These are phyloP conservation scores for Penicillium decumbens DNA, from an alignment of 2,329 filamentous ascomycete genomes.

Conservation along the genomic window DNA sequence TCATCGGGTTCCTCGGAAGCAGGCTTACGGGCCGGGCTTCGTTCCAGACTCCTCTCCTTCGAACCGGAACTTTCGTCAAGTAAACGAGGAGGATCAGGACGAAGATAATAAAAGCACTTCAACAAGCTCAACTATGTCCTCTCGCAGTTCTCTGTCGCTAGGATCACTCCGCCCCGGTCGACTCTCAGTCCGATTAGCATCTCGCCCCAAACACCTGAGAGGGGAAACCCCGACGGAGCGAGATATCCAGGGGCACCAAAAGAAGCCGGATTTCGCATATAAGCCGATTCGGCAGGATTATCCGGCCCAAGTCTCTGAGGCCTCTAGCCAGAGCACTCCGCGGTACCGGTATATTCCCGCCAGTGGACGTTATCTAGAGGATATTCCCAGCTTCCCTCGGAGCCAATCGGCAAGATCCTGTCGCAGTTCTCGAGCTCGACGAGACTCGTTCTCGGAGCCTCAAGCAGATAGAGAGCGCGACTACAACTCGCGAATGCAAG, in stretches of 20 bases:
- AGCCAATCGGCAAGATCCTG: slow-evolving; percentile 18
- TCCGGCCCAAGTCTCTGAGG: slow-evolving; percentile 26
- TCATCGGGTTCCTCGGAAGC: slow-evolving; percentile 18
- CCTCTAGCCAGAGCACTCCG: slow-evolving; percentile 8
- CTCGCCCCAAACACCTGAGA: slow-evolving; percentile 18
- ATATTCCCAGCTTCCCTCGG: slow-evolving; percentile 11
- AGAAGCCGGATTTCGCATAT: slow-evolving; percentile 30
- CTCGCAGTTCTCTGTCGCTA: slow-evolving; percentile 20
- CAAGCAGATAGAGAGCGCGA: slow-evolving; percentile 3
- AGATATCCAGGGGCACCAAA: slow-evolving; percentile 7
- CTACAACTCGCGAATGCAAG: neutral
- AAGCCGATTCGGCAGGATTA: slow-evolving; percentile 34
- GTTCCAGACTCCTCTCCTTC: slow-evolving; percentile 21
- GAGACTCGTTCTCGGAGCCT: slow-evolving; percentile 13
- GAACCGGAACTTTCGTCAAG: neutral
- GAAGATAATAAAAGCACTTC: slow-evolving; percentile 10
- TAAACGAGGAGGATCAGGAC: slow-evolving; percentile 5
- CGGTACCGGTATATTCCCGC: slow-evolving; percentile 35
- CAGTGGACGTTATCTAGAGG: slow-evolving; percentile 23
- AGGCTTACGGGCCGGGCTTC: slow-evolving; percentile 29
- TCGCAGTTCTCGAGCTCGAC: slow-evolving; percentile 3
- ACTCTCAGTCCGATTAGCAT: slow-evolving; percentile 28
- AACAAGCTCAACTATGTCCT: slow-evolving; percentile 5
- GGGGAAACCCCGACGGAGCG: slow-evolving; percentile 9
- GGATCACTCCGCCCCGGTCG: slow-evolving; percentile 24